Percentiles rank a stretch among this genome's conserved stretches.
These are phyloP conservation scores for Naganishia vaughanmartiniae DNA, from an alignment of 768 basidiomycete species.

Conservation along the genomic window DNA sequence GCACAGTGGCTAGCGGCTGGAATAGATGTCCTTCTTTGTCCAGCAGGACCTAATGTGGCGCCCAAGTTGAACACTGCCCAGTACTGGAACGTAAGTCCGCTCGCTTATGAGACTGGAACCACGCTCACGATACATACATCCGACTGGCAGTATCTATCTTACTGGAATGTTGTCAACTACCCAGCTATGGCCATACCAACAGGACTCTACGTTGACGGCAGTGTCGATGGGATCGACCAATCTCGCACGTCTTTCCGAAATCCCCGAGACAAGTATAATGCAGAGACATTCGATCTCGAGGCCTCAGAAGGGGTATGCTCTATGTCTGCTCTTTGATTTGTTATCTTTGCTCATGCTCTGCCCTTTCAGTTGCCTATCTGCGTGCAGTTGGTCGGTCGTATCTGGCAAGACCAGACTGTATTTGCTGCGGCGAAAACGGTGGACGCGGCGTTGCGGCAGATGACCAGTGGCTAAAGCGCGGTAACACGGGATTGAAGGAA, in stretches of 20 bases:
- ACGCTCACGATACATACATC: background rate
- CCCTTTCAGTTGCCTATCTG: background rate
- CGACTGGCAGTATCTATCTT: background rate
- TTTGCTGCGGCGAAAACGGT: background rate
- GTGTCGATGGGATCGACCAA: background rate
- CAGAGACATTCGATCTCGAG: background rate
- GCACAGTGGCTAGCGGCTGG: background rate
- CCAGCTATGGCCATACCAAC: background rate
- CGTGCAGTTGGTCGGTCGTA: background rate
- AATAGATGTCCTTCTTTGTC: conserved; percentile 3
- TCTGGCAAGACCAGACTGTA: conserved; percentile 2
- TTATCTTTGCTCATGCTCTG: background rate
- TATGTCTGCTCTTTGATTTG: background rate
- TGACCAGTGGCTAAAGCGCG: background rate
- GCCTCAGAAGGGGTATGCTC: background rate
- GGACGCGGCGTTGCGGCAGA: background rate
- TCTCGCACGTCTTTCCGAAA: background rate
- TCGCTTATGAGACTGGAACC: background rate
- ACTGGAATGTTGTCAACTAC: conserved; percentile 9
- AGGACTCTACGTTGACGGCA: background rate
- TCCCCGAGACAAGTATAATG: background rate
- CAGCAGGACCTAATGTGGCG: conserved; percentile 1
- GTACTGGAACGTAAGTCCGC: conserved; percentile 1
- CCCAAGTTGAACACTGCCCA: conserved; percentile 8
- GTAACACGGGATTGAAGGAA: background rate